Conservation (phyloP, 1,284 basidiomycete species). For the Ustilago shanxiensis region DNA sequence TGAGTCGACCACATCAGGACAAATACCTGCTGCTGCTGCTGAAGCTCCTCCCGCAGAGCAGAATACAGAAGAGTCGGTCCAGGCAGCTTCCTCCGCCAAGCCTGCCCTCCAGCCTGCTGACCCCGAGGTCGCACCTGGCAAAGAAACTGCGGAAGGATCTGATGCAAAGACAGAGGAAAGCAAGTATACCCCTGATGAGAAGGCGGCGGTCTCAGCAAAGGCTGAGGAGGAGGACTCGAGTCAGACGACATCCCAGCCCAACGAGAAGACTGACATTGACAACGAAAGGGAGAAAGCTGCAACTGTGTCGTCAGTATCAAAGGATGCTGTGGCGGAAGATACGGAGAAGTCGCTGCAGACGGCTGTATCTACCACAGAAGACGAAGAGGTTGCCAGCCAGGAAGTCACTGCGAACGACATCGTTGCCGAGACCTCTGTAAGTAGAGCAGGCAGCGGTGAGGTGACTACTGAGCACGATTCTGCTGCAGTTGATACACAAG, state of each 20-base stretch:
- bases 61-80: neutral
- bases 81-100: neutral
- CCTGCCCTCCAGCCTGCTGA: neutral
- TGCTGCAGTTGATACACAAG: neutral
- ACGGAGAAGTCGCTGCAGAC: neutral
- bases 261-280: neutral
- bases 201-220: neutral
- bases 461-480: neutral
- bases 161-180: neutral
- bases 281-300: neutral
- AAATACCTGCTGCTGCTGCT: slow-evolving; percentile 10
- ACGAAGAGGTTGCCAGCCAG: neutral
- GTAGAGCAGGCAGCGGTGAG: neutral
- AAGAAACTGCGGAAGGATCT: neutral
- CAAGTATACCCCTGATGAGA: neutral
- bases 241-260: neutral
- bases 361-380: neutral
- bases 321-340: neutral
- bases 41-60: neutral
- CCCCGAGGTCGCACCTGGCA: neutral
- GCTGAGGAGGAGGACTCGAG: neutral
- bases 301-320: neutral
- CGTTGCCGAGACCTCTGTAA: neutral
- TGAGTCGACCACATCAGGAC: neutral
- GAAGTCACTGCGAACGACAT: neutral